Evolutionary conservation across 2,329 filamentous ascomycete genomes (phyloP).

Genomic region (Penicillium sp.): DNA sequence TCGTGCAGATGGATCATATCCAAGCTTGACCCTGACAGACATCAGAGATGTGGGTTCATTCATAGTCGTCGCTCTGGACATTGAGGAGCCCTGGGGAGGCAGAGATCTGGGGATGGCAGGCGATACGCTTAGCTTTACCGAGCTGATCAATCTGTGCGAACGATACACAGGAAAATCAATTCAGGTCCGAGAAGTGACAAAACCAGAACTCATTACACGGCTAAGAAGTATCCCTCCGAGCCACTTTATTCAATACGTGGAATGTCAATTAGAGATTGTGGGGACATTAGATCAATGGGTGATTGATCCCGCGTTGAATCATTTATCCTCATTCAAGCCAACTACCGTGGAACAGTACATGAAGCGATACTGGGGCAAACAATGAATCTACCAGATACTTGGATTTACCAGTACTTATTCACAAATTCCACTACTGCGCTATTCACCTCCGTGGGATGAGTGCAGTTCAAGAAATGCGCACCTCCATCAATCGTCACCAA

Average conservation of each 20-base stretch:
- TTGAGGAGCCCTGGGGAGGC: neutral
- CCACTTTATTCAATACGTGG: constrained; percentile 2
- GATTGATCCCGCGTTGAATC: neutral
- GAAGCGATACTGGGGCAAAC: neutral
- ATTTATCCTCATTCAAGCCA: neutral
- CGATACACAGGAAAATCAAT: neutral
- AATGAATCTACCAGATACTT: neutral
- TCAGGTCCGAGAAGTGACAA: neutral
- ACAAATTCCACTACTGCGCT: constrained; percentile 24
- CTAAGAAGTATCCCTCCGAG: neutral
- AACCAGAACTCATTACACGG: neutral
- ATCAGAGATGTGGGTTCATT: constrained; percentile 23
- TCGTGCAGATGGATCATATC: constrained; percentile 20
- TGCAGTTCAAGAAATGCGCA: constrained; percentile 51
- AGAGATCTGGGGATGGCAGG: neutral
- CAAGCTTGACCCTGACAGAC: constrained; percentile 32
- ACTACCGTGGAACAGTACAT: neutral
- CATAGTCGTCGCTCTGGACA: neutral
- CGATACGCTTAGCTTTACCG: neutral
- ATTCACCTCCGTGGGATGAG: constrained; percentile 48
- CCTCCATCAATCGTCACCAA: constrained; percentile 48
- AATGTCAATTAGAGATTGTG: neutral
- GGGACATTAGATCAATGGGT: neutral
- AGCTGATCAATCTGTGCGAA: neutral
- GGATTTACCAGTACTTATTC: constrained; percentile 18